Evolutionary conservation across 148 eudicot genomes (phyloP), one percentile per base, ranked within the genome.

Genomic region (Euryodendron excelsum): DNA sequence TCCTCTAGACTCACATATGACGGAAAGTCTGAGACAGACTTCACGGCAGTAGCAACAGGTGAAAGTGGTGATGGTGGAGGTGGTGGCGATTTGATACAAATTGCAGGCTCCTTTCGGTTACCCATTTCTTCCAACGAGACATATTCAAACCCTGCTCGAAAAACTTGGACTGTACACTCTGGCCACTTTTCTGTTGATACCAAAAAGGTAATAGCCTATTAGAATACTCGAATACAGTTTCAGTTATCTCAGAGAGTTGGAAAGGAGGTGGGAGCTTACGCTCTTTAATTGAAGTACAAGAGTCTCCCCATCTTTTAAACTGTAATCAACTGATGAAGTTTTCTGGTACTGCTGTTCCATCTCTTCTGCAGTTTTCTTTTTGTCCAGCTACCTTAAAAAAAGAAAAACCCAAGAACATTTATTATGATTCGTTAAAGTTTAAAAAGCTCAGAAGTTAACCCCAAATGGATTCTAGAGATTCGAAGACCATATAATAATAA

Each of bases 291-390:
- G 93, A 78, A 96, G 91, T 41, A 91, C 92, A 52, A 96, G 60
- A 67, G 99, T 96, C 80, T 96, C 92, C 83, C 98, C 99, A 23
- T 96, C 98, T 86, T 96, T 96, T 72, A 96, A 84, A 83, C 99
- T 96, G 86, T 96, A 96, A 83, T 96, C 97, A 72, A 90, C 87
- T 47, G 97, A 75, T n/a, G 98, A 89, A 67, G 90, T 83, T 27
- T 88, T 87, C 85, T 93, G 94, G 87, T 82, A 90, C 62, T 93
- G 94, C 76, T 96, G 91, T 85, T 96, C 99, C 99, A 96, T 96
- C 88, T 96, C 99, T 87, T 93, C 98, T 28, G 99, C 99, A 67
- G 97, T 89, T 87, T 91, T 90, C 90, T 96, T 96, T 87, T 96
- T 96, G 78, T 96, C 81, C 12, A 96, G 90, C 78, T 96, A 96